Base-by-base conservation (phyloP, 83 land plant genomes). In the Diphasiastrum complanatum region DNA sequence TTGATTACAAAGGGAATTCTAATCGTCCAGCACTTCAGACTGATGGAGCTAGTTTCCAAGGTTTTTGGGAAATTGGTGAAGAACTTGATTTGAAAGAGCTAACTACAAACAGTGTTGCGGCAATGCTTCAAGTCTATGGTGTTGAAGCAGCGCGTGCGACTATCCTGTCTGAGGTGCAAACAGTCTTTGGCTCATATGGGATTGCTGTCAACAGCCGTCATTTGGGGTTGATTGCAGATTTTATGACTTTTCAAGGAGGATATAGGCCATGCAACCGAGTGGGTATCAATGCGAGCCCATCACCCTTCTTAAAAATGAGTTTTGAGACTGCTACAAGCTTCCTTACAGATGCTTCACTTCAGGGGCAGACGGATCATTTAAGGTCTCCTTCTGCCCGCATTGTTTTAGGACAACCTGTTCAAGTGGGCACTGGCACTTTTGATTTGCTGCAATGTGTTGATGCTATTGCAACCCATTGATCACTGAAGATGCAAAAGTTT, bases 71-170 rank as follows among this genome's bases (percentile, higher is more conserved):
- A 18, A 48, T 88, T 53, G 47, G 73, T 26, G 88, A 85, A 51
- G 75, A 69, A 24, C 73, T 89, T 25, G 98, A 89, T 56, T 47
- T 93, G 38, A 78, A 73, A n/a, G 72, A 70, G n/a, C 40, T 93
- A 10, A 72, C 72, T 47, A 74, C 91, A 20, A 93, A 93, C 60
- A 71, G 75, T 38, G 75, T 93, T 51, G 72, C 79, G 32, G 70
- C 88, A 20, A 74, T 89, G 77, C 81, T 93, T 11, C 45, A 77
- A 33, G 77, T 79, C 8, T 93, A 85, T 65, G 98, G 98, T 10
- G 89, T 93, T 2, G 98, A 93, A 64, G 96, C 96, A 8, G 91
- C 91, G 22, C 75, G 96, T 52, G 84, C 79, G 28, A 81, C 86
- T 30, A 83, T 93, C 57, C 72, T 89, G 20, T 60, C 60, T 53